Evolutionary conservation across 73 alveolate species (phyloP), one percentile per base, ranked within the genome.

Genomic region (Symbiodinium natans): DNA sequence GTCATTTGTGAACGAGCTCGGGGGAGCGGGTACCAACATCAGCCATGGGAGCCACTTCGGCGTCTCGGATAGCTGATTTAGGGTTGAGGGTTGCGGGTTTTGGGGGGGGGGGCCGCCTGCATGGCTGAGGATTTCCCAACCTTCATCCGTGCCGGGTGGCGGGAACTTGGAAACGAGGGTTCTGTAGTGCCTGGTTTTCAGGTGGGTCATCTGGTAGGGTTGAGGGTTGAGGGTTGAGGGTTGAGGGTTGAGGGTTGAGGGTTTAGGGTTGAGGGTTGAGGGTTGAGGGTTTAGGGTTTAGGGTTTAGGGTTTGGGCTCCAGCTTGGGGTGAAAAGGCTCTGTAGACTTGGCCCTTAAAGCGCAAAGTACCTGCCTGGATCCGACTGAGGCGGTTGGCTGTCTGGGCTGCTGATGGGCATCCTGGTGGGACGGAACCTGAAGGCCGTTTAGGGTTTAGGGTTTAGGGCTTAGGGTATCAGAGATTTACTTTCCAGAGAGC

Each of bases 371-470:
- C n/a, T n/a, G n/a, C 34, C 38, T 19, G 11, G 5, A 63, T 29
- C 80, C 80, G 19, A 63, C 71, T 8, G 36, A 63, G 80, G 80
- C 27, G 80, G 80, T 19, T 63, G 80, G 80, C 80, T 63, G 80
- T 63, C 80, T 29, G 80, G 80, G 27, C 11, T 63, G 31, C 80
- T 63, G 80, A 63, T 63, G 80, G 80, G 80, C 80, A 36, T 63
- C 36, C 80, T 63, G 19, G 38, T 63, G 40, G 80, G 80, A 13
- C 29, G 80, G 2, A 63, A 63, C 80, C 1, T 63, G 13, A 63
- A 63, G 80, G 80, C 33, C 15, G 77, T 13, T 13, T 5, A n/a
- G 80, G 38, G 80, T 25, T 1, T 1, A 2, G 13, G 13, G 13
- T 25, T 25, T 27, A 27, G 80, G 39, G 80, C 15, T 63, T 63